Base-by-base conservation (phyloP, 1,284 basidiomycete species). In the Leccinum pachyderme region DNA sequence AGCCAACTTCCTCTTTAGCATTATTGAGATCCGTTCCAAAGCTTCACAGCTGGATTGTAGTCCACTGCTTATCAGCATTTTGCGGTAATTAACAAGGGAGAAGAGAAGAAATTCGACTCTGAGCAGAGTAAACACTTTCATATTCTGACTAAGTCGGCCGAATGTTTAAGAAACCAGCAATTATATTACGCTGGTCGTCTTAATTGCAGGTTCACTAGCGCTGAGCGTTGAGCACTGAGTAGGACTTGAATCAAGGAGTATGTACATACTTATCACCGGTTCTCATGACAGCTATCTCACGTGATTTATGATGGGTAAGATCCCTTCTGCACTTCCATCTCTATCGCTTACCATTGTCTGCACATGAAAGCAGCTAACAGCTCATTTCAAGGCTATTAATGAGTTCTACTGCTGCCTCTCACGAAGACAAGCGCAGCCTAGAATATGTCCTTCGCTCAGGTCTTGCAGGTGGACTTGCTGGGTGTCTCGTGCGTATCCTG, bases 381-480 rank as follows among this genome's bases (percentile, higher is more conserved):
- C 27, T 55, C 18, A 32, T 25, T 24, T 45, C 8, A 46, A 56
- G 49, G 49, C 37, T 47, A 62, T 71, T 62, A 49, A 69, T 69
- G 67, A 72, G 59, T 58, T 55, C 69, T 25, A 59, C 56, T 61
- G 59, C 51, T 50, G 48, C 81, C 66, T 69, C 73, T 41, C 74
- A 76, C 65, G 72, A 73, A 69, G 82, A 90, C 75, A 88, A 81
- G 71, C 81, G 84, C 66, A 87, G 79, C 67, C 80, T 90, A 69
- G 81, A 89, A 69, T 93, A 89, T 75, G 81, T 88, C 60, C 66
- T 90, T 60, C 85, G 89, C 63, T 91, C 89, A 46, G 92, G 94
- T 46, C 71, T 97, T 49, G 95, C 95, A 31, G 95, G 95, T 54
- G 95, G 95, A 37, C 75, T 96, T 52, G 95, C 95, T 29, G 95